Conservation (phyloP, 2,329 filamentous ascomycete species). For the Dothideomycetes sp. region DNA sequence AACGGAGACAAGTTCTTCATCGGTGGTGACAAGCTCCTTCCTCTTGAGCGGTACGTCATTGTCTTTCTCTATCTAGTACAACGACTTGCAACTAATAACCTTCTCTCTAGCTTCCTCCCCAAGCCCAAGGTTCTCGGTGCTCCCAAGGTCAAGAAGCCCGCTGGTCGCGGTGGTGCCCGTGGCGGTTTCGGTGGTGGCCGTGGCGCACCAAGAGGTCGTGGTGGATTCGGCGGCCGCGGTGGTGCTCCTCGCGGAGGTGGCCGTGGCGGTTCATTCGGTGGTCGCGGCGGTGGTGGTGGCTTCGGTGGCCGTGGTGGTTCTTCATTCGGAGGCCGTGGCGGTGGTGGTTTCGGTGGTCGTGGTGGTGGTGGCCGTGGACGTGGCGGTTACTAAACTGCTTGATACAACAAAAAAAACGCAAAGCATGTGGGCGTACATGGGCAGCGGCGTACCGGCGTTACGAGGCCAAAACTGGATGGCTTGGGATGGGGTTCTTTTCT, state of each 20-base stretch:
- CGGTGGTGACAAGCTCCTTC: slow-evolving; percentile 84
- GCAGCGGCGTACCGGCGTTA: slow-evolving; percentile 11
- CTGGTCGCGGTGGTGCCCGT: slow-evolving; percentile 41
- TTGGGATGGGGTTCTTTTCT: slow-evolving; percentile 10
- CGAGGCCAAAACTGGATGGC: slow-evolving; percentile 8
- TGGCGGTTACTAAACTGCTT: slow-evolving; percentile 3
- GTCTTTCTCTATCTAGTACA: not conserved
- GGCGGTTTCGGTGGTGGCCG: slow-evolving; percentile 20
- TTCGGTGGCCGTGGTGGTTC: slow-evolving; percentile 48
- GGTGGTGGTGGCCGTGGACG: slow-evolving; percentile 1
- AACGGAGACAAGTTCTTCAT: slow-evolving; percentile 96
- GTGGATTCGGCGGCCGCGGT: slow-evolving; percentile 40
- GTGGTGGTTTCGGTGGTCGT: slow-evolving; percentile 10
- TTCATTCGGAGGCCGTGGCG: slow-evolving; percentile 7
- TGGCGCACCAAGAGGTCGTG: slow-evolving; percentile 47
- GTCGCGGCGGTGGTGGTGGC: slow-evolving; percentile 35
- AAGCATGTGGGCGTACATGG: slow-evolving; percentile 12
- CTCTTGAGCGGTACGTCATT: slow-evolving; percentile 63
- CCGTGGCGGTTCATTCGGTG: slow-evolving; percentile 32
- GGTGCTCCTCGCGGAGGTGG: slow-evolving; percentile 36
- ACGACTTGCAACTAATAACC: slow-evolving; percentile 19
- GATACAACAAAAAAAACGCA: slow-evolving; percentile 6
- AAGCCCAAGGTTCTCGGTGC: slow-evolving; percentile 72
- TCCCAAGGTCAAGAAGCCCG: slow-evolving; percentile 60
- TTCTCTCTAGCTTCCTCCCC: slow-evolving; percentile 63